phyloP scores from a whole-genome alignment of 2,329 filamentous ascomycete genomes.

The Neopestalotiopsis clavispora region DNA sequence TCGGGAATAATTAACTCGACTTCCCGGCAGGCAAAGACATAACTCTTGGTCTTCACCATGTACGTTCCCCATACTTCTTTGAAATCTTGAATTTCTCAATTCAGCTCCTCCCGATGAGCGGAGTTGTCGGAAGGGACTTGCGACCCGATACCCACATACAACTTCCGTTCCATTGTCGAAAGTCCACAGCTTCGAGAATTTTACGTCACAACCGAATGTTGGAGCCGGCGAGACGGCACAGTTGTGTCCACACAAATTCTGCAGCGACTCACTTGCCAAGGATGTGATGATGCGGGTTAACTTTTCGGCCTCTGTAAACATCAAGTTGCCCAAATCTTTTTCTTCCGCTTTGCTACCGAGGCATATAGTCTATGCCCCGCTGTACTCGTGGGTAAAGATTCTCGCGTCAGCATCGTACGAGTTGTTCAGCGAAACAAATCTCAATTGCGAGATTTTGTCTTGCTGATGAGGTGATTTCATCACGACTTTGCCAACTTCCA shows the following conservation, averaged over 20 bases:
- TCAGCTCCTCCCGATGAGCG: background rate
- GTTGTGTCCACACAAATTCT: background rate
- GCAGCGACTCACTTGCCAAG: background rate
- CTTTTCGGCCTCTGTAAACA: no score
- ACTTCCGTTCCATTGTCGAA: background rate
- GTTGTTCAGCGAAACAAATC: no score
- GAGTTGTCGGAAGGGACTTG: background rate
- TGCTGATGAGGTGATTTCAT: no score
- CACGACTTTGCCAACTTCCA: no score
- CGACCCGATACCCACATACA: background rate
- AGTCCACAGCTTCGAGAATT: background rate
- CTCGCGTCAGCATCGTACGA: no score
- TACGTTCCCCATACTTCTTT: background rate
- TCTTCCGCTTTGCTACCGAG: no score
- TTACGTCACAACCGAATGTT: constrained; percentile 1
- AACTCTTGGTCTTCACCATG: background rate
- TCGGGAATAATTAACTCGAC: background rate
- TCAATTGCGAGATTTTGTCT: no score
- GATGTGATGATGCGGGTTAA: background rate
- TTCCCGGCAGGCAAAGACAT: background rate
- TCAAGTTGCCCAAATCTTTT: no score
- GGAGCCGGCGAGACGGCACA: background rate
- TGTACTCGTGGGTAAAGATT: no score
- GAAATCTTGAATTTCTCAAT: background rate
- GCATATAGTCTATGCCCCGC: no score